Base-by-base conservation (phyloP, 352 stramenopile genomes). In the Peronospora farinosa region DNA sequence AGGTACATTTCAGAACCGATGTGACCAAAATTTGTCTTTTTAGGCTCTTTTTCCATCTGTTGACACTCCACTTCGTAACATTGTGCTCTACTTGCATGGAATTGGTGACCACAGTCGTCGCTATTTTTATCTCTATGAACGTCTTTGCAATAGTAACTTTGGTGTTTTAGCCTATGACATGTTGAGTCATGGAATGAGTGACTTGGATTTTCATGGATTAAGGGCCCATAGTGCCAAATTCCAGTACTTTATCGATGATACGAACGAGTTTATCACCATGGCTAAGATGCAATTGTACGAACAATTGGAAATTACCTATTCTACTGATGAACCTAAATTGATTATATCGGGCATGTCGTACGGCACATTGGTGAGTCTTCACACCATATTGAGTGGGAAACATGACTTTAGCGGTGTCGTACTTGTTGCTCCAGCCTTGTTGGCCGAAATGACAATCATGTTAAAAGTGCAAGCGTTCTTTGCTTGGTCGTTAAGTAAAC, bases 271-370 rank as follows among this genome's bases (percentile, higher is more conserved):
- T 33, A 44, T 80, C 31, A 31, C 38, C 13, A 48, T 76, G 46
- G 59, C 64, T 10, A 74, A 77, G 52, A 33, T 53, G n/a, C 19
- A 65, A 11, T 16, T 79, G 25, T 57, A 74, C 15, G 53, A 63
- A 12, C 30, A 60, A 33, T 41, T 67, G 43, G 12, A 30, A 28
- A 7, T 56, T 16, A 7, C 15, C 0, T 15, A 16, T 15, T 15
- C 15, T 10, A 32, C 27, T 4, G n/a, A 36, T 5, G 33, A 57
- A 41, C 58, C 62, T 46, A 72, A 74, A 49, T 47, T 85, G 4
- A 51, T 80, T 28, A 56, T 88, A 39, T 70, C 78, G 38, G 77
- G 77, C 35, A 84, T 86, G 56, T 83, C 69, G 8, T 88, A 78
- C 45, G n/a, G n/a, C n/a, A n/a, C n/a, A n/a, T n/a, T n/a, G n/a